Evolutionary conservation across 2,329 filamentous ascomycete genomes (phyloP).

Genomic region (Nigrospora sphaerica): DNA sequence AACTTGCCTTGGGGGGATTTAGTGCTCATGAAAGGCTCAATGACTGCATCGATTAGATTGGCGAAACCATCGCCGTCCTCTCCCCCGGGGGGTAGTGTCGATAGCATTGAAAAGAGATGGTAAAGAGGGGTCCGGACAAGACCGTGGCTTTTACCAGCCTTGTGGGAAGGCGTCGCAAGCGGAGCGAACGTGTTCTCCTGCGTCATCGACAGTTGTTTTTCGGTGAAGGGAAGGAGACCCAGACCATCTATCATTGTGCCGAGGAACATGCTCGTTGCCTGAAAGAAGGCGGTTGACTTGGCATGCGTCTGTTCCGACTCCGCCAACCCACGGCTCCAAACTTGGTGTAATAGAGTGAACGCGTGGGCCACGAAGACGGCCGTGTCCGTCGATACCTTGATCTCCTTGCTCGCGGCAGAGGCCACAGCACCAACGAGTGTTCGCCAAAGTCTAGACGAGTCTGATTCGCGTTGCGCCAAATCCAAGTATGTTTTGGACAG

Average conservation of each 20-base stretch:
- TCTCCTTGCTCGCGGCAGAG: slow-evolving; percentile 71
- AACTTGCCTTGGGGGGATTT: slow-evolving; percentile 35
- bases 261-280: slow-evolving; percentile 44
- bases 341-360: slow-evolving; percentile 58
- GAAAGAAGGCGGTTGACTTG: slow-evolving; percentile 43
- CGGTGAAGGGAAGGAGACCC: slow-evolving; percentile 55
- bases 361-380: slow-evolving; percentile 70
- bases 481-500: slow-evolving; percentile 56
- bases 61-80: slow-evolving; percentile 38
- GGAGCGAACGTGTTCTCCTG: slow-evolving; percentile 52
- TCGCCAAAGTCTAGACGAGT: slow-evolving; percentile 48
- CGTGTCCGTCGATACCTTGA: slow-evolving; percentile 80
- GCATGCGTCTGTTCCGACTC: slow-evolving; percentile 43
- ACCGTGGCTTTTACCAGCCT: slow-evolving; percentile 42
- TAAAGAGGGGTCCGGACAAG: slow-evolving; percentile 53
- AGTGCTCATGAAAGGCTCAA: slow-evolving; percentile 52
- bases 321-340: slow-evolving; percentile 59
- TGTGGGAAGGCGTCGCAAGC: slow-evolving; percentile 59
- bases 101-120: slow-evolving; percentile 58
- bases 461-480: slow-evolving; percentile 52
- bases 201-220: slow-evolving; percentile 47
- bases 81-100: slow-evolving; percentile 38
- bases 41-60: slow-evolving; percentile 40
- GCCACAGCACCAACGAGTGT: slow-evolving; percentile 56
- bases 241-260: slow-evolving; percentile 42